phyloP scores from a whole-genome alignment of 2,329 filamentous ascomycete species.

The Pseudopithomyces chartarum region DNA sequence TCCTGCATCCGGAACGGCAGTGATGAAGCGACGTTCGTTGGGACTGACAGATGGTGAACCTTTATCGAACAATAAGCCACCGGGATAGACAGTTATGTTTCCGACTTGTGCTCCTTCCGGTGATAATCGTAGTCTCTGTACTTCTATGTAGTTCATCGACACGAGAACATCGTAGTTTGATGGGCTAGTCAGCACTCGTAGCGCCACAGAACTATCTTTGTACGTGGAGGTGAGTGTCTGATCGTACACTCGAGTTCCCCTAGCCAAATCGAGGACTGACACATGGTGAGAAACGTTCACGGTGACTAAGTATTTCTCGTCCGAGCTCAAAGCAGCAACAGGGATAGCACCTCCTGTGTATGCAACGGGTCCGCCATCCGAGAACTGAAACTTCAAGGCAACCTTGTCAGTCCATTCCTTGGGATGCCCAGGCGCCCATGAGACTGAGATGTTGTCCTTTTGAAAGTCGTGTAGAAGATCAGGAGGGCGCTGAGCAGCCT shows the following conservation, averaged over 20 bases:
- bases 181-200: background rate
- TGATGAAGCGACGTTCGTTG: background rate
- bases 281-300: background rate
- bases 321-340: background rate
- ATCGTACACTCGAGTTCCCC: background rate
- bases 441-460: conserved; percentile 1
- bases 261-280: background rate
- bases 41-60: background rate
- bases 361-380: background rate
- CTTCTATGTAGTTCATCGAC: background rate
- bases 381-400: background rate
- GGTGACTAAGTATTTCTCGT: background rate
- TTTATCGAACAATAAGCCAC: background rate
- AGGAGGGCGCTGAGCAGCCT: background rate
- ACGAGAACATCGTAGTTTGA: background rate
- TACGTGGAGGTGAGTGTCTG: background rate
- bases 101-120: background rate
- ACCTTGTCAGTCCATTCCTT: conserved; percentile 2
- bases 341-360: background rate
- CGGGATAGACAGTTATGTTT: background rate
- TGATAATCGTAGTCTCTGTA: background rate
- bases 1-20: background rate
- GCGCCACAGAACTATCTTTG: background rate
- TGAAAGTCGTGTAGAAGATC: background rate
- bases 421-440: background rate